Percentiles rank a stretch among this genome's conserved stretches.
These are phyloP conservation scores for Leccinum uliginosum DNA, from an alignment of 768 basidiomycete genomes.

Conservation along the genomic window DNA sequence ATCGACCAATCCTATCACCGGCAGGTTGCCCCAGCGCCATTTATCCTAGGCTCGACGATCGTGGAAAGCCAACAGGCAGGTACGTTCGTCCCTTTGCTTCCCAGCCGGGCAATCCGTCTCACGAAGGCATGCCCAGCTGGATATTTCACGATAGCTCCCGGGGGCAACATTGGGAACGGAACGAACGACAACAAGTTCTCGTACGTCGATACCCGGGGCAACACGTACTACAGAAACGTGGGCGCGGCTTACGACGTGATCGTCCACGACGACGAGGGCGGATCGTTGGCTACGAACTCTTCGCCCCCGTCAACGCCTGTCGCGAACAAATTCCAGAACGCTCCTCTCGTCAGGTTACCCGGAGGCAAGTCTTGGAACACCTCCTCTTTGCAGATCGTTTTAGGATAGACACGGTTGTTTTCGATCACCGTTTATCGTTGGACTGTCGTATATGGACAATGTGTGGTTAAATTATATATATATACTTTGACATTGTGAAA, in stretches of 20 bases:
- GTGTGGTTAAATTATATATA: background rate
- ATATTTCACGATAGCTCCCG: slow-evolving; percentile 41
- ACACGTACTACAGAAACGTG: slow-evolving; percentile 61
- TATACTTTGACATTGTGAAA: slow-evolving; percentile 10
- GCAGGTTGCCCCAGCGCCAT: slow-evolving; percentile 51
- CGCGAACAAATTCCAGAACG: background rate
- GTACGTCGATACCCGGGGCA: slow-evolving; percentile 54
- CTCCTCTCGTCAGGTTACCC: slow-evolving; percentile 32
- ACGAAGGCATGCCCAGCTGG: slow-evolving; percentile 34
- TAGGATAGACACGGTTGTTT: background rate
- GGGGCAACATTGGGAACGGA: slow-evolving; percentile 60
- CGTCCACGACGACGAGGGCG: slow-evolving; percentile 53
- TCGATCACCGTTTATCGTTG: background rate
- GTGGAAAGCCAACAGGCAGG: slow-evolving; percentile 55
- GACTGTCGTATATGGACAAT: slow-evolving; percentile 4
- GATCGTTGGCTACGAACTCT: slow-evolving; percentile 36
- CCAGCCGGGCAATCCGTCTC: background rate
- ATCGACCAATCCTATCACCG: slow-evolving; percentile 73
- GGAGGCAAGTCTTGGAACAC: slow-evolving; percentile 21
- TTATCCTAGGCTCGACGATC: slow-evolving; percentile 56
- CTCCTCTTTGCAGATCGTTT: background rate
- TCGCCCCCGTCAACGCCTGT: slow-evolving; percentile 6
- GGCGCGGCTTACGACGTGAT: slow-evolving; percentile 59
- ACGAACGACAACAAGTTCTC: slow-evolving; percentile 65
- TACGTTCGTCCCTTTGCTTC: slow-evolving; percentile 25